A percentile compares a stretch with the other conserved stretches of the same genome.
Evolutionary conservation across 306 rosid genomes (phyloP).

Genomic region (Datisca glomerata): DNA sequence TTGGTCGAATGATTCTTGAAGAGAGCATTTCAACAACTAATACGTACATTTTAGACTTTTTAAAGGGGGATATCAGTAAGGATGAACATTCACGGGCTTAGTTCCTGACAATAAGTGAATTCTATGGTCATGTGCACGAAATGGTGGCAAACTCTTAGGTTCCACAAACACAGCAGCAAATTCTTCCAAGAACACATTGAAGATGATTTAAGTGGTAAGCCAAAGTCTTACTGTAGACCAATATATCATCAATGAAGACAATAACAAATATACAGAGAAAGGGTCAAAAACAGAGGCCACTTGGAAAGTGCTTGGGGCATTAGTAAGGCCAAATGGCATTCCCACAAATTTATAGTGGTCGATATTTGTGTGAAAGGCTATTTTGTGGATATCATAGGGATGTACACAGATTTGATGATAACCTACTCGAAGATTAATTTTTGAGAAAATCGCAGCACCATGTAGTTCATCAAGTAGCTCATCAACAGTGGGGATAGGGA

Average conservation of each 20-base stretch:
- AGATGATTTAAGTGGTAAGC: neutral
- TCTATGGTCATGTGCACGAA: neutral
- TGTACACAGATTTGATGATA: neutral
- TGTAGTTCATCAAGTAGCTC: neutral
- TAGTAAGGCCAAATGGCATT: neutral
- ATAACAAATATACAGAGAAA: neutral
- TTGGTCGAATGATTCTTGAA: neutral
- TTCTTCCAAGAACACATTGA: neutral
- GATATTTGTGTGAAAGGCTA: neutral
- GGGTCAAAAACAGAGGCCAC: neutral
- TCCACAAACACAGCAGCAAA: neutral
- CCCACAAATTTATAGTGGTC: neutral
- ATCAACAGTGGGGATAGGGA: neutral
- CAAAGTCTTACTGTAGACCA: constrained; percentile 11
- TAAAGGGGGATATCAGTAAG: neutral
- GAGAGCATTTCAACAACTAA: neutral
- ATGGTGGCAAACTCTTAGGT: neutral
- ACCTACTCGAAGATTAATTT: neutral
- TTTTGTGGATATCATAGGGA: neutral
- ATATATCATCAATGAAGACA: neutral
- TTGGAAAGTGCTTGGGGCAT: neutral
- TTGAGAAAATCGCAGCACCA: neutral
- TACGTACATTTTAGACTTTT: neutral
- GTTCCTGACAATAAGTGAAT: neutral
- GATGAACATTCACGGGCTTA: neutral